Percentiles rank a stretch among this genome's conserved stretches.
These are phyloP conservation scores for Starmerella scarabaei DNA, from an alignment of 805 yeast species.

Conservation along the genomic window DNA sequence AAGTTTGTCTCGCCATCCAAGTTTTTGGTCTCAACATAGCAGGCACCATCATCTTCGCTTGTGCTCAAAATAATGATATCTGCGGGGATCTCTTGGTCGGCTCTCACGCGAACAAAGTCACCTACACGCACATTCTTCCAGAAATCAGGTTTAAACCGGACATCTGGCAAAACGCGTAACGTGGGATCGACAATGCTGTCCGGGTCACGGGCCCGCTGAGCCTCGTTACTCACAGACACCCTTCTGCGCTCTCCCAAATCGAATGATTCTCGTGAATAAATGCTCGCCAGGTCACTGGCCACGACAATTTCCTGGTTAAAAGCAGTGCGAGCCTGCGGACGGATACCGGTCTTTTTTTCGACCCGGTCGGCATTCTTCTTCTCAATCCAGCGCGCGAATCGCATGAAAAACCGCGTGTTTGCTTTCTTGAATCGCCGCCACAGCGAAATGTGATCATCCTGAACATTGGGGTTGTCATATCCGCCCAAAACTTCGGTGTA, in stretches of 20 bases:
- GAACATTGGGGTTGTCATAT: constrained; percentile 46
- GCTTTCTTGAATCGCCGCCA: constrained; percentile 66
- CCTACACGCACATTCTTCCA: constrained; percentile 76
- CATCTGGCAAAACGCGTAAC: constrained; percentile 25
- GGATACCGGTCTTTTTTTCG: constrained; percentile 18
- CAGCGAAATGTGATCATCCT: constrained; percentile 39
- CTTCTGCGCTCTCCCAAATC: constrained; percentile 18
- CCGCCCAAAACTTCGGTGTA: constrained; percentile 50
- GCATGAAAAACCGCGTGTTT: constrained; percentile 18
- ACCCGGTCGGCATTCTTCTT: constrained; percentile 18
- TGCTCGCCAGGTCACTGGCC: constrained; percentile 18
- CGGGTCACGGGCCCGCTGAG: constrained; percentile 9
- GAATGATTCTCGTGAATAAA: constrained; percentile 19
- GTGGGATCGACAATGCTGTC: constrained; percentile 22
- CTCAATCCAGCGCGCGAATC: constrained; percentile 19
- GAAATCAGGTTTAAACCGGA: constrained; percentile 39
- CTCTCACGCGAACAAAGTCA: constrained; percentile 53
- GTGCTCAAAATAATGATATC: constrained; percentile 58
- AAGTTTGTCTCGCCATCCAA: constrained; percentile 69
- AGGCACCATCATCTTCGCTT: constrained; percentile 57
- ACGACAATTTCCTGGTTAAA: constrained; percentile 17
- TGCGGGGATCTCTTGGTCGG: constrained; percentile 70
- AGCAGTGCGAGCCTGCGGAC: constrained; percentile 14
- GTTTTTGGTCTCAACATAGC: constrained; percentile 60
- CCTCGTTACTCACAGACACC: constrained; percentile 4